These are phyloP conservation scores for Paraphysoderma sedebokerense DNA, from an alignment of 371 early-diverging fungal species.

Conservation along the genomic window DNA sequence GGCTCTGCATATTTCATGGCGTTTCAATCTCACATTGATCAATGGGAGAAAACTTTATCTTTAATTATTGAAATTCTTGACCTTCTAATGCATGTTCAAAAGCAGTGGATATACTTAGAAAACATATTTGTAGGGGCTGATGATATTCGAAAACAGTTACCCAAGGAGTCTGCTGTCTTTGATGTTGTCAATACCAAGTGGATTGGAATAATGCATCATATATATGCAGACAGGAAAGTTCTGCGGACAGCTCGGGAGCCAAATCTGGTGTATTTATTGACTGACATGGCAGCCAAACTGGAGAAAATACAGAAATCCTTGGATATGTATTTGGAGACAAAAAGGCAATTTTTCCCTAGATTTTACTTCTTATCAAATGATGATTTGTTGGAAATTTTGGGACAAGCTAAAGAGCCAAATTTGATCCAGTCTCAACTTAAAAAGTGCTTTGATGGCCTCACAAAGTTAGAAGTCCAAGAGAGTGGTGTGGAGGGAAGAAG, in stretches of 20 bases:
- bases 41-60: constrained; percentile 29
- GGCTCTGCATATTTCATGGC: constrained; percentile 28
- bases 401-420: constrained; percentile 29
- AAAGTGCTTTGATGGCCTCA: constrained; percentile 32
- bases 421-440: constrained; percentile 35
- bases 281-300: constrained; percentile 27
- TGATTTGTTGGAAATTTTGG: constrained; percentile 31
- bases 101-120: constrained; percentile 36
- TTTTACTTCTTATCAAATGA: constrained; percentile 38
- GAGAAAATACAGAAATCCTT: constrained; percentile 36
- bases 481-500: constrained; percentile 22
- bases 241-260: constrained; percentile 15
- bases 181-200: constrained; percentile 22
- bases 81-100: constrained; percentile 24
- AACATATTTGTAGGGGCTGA: constrained; percentile 37
- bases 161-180: constrained; percentile 29
- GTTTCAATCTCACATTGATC: constrained; percentile 24
- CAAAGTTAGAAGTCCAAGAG: constrained; percentile 21
- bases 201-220: constrained; percentile 14
- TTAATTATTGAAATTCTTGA: constrained; percentile 28
- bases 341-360: constrained; percentile 30
- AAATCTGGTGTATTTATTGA: constrained; percentile 18
- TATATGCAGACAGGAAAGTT: constrained; percentile 18
- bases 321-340: constrained; percentile 34
- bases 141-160: constrained; percentile 36